Percentiles rank a stretch among this genome's conserved stretches.
phyloP scores from a whole-genome alignment of 768 basidiomycete genomes.

The Coprinopsis strossmayeri region DNA sequence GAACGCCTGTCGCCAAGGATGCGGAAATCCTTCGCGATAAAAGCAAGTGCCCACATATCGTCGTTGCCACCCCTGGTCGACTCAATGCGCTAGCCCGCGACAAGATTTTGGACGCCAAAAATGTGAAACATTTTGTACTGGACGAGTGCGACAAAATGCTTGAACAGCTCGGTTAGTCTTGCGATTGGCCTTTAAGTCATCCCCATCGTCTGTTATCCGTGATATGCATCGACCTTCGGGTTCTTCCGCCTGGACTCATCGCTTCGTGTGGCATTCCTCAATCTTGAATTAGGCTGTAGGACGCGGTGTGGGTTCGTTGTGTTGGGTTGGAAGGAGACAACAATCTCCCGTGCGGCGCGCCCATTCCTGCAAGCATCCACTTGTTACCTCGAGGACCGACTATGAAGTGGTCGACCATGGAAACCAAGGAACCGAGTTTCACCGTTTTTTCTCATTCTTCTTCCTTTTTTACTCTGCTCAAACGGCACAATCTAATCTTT shows the following conservation, averaged over 20 bases:
- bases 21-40: conserved; percentile 92
- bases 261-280: conserved; percentile 1
- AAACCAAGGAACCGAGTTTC: conserved; percentile 4
- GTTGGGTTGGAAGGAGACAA: conserved; percentile 5
- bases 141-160: conserved; percentile 99
- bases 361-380: conserved; percentile 2
- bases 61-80: conserved; percentile 97
- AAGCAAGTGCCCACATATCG: conserved; percentile 95
- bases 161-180: conserved; percentile 99
- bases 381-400: conserved; percentile 7
- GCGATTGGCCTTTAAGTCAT: conserved; percentile 59
- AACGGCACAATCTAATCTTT: conserved; percentile 55
- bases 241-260: conserved; percentile 23
- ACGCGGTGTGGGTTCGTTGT: conserved; percentile 5
- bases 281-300: conserved; percentile 1
- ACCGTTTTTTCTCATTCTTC: conserved; percentile 29
- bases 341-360: background rate
- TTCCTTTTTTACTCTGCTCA: conserved; percentile 43
- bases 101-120: conserved; percentile 90
- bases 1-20: conserved; percentile 91
- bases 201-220: conserved; percentile 37
- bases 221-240: conserved; percentile 38
- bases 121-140: conserved; percentile 98
- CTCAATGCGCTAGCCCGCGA: conserved; percentile 93
- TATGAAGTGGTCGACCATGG: background rate